These are phyloP conservation scores for Bonia amplexicaulis DNA, from an alignment of 176 grass and related monocot genomes.

Conservation along the genomic window DNA sequence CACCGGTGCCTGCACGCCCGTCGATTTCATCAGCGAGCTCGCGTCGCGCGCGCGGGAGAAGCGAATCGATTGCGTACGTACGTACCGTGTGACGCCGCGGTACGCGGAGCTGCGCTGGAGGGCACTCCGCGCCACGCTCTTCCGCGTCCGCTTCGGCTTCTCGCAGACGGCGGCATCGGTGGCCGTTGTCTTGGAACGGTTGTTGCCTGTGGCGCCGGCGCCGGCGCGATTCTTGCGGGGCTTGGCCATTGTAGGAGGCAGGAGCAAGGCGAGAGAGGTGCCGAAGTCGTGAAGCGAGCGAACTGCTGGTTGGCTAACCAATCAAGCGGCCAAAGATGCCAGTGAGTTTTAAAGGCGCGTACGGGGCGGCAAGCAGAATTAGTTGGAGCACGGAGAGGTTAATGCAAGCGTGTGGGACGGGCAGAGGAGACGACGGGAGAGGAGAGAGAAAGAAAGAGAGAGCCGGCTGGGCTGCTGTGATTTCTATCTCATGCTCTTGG, in stretches of 20 bases:
- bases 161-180: too few relatives aligned
- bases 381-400: not conserved
- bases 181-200: not conserved
- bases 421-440: not conserved
- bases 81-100: constrained; percentile 67
- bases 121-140: constrained; percentile 36
- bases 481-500: not conserved
- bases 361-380: not conserved
- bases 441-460: not conserved
- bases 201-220: not conserved
- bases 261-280: not conserved
- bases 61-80: not conserved
- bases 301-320: too few relatives aligned
- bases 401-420: not conserved
- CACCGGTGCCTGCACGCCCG: constrained; percentile 58
- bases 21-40: not conserved
- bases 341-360: not conserved
- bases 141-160: constrained; percentile 54
- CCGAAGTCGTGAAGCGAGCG: not conserved
- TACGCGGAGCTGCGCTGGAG: constrained; percentile 66
- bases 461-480: not conserved
- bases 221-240: not conserved
- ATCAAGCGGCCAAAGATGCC: not conserved
- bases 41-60: not conserved
- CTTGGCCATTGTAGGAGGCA: constrained; percentile 29